Base-by-base conservation (phyloP, 352 stramenopile genomes). In the Globisporangium heterothallicum region DNA sequence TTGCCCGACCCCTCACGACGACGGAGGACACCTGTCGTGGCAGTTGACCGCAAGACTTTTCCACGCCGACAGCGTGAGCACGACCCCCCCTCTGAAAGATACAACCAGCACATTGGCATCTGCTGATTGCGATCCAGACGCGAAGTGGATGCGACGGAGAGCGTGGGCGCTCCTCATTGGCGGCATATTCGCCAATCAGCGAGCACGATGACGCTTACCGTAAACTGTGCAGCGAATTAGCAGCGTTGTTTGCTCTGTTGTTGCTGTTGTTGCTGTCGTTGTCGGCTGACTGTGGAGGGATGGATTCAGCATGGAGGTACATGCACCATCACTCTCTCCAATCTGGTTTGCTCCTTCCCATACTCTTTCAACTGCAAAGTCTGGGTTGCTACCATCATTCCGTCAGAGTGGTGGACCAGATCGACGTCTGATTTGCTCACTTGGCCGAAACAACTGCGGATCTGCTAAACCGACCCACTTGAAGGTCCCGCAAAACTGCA, bases 131-230 rank as follows among this genome's bases (percentile, higher is more conserved):
- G 45, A 52, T 52, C 27, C 16, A 4, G 10, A 27, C 27, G 22
- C 25, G 3, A 10, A 1, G 42, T 32, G 26, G 29, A 43, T 44
- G 27, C 34, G 25, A 26, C 42, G n/a, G 5, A 30, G 44, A 40
- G 6, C 30, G 55, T 61, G 55, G 21, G 48, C 29, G 32, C 9
- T 16, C 14, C 21, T 41, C 19, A 57, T 61, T 61, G 55, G 55
- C 22, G 12, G 38, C 38, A n/a, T 35, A n/a, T 19, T n/a, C 10
- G 9, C 41, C 42, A 50, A 58, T 58, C 19, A 50, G 26, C 19
- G 12, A 6, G 8, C 6, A 41, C 13, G 10, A 7, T 18, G 16
- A 40, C 29, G 46, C 29, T n/a, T 53, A 30, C 46, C 41, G 26
- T 50, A 46, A 46, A 36, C 35, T 45, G 35, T 34, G 45, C 18